Conservation (phyloP, 139 green algal species). For the Pseudopediastrum boryanum region DNA sequence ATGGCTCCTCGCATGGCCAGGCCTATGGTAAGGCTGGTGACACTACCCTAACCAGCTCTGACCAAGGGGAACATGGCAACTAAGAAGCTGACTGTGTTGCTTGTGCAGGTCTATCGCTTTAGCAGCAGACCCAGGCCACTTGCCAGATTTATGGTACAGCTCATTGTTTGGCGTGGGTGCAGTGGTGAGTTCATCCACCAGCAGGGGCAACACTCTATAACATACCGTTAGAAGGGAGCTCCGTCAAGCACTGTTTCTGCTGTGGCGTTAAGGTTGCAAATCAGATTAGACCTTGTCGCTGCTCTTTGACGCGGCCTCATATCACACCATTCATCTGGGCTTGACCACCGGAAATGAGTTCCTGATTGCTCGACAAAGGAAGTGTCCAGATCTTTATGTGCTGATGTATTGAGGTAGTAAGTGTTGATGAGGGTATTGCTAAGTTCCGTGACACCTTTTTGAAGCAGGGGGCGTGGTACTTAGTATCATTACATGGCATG, state of each 20-base stretch:
- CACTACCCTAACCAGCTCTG: background rate
- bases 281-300: too few species aligned
- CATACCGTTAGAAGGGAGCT: too few species aligned
- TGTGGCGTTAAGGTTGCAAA: too few species aligned
- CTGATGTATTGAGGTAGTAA: too few species aligned
- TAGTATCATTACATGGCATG: background rate
- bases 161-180: slow-evolving; percentile 85
- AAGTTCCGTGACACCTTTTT: background rate
- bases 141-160: slow-evolving; percentile 77
- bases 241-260: too few species aligned
- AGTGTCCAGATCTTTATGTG: too few species aligned
- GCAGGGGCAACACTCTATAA: too few species aligned
- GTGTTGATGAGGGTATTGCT: too few species aligned
- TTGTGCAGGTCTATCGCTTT: slow-evolving; percentile 86
- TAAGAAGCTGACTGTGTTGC: background rate
- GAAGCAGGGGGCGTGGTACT: background rate
- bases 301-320: too few species aligned
- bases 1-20: slow-evolving; percentile 91
- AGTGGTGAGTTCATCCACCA: slow-evolving; percentile 53
- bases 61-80: background rate
- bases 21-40: slow-evolving; percentile 73
- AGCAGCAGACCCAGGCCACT: slow-evolving; percentile 70
- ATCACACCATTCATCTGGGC: too few species aligned
- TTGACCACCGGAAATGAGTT: too few species aligned
- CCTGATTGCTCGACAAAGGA: too few species aligned